These are phyloP conservation scores for Phylloboletellus chloephorus DNA, from an alignment of 1,284 basidiomycete genomes.

Conservation along the genomic window DNA sequence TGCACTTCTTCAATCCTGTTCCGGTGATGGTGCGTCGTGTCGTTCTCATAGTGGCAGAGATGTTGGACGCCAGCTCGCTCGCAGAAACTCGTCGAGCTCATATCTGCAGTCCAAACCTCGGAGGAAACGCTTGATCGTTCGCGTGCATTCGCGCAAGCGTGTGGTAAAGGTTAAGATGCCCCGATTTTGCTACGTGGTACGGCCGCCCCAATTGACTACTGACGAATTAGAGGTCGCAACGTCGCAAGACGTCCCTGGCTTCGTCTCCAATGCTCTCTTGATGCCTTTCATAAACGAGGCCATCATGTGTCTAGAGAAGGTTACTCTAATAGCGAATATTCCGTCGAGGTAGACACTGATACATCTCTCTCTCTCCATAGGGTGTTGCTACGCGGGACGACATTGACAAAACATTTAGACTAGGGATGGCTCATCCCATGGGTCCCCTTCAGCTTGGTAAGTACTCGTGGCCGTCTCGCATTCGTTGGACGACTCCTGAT, in stretches of 20 bases:
- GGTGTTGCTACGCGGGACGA: conserved; percentile 89
- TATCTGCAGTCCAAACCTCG: conserved; percentile 89
- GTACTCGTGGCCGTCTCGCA: conserved; percentile 11
- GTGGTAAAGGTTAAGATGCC: conserved; percentile 70
- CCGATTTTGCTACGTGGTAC: background rate
- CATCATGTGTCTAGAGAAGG: conserved; percentile 88
- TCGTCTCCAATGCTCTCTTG: conserved; percentile 80
- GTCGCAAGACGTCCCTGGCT: conserved; percentile 88
- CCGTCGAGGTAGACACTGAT: conserved; percentile 1
- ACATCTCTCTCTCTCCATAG: conserved; percentile 31
- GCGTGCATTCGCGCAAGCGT: conserved; percentile 78
- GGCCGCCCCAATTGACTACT: background rate
- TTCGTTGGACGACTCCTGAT: conserved; percentile 4
- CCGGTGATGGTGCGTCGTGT: conserved; percentile 73
- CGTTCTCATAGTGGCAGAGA: background rate
- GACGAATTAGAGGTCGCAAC: conserved; percentile 68
- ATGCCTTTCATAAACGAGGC: conserved; percentile 95
- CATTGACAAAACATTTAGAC: conserved; percentile 88
- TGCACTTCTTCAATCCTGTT: conserved; percentile 96
- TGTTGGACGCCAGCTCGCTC: background rate
- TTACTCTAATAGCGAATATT: conserved; percentile 18
- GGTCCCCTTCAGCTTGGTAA: conserved; percentile 79
- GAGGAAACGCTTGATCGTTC: conserved; percentile 73
- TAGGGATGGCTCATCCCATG: conserved; percentile 97
- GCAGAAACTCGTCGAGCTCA: conserved; percentile 88